phyloP scores from a whole-genome alignment of 1,139 yeast genomes.

The Chernovozyma sophiae-reginae region DNA sequence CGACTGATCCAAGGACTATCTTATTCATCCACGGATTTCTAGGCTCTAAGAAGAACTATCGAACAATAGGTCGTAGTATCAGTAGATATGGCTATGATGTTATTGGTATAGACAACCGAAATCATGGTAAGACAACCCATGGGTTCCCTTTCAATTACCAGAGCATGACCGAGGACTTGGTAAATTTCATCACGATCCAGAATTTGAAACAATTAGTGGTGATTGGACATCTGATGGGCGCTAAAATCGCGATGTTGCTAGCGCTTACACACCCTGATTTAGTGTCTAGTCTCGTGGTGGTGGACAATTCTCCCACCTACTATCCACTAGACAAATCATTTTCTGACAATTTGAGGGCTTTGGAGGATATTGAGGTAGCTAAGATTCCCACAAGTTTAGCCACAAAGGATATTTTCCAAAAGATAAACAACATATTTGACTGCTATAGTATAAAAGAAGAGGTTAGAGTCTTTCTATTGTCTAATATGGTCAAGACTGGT shows the following conservation, averaged over 20 bases:
- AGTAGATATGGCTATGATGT: slow-evolving; percentile 30
- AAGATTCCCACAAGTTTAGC: slow-evolving; percentile 1
- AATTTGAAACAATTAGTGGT: slow-evolving; percentile 25
- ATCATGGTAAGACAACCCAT: slow-evolving; percentile 48
- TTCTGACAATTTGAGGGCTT: slow-evolving; percentile 24
- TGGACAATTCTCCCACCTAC: slow-evolving; percentile 46
- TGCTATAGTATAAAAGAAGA: slow-evolving; percentile 19
- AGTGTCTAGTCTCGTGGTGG: slow-evolving; percentile 36
- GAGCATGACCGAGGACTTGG: slow-evolving; percentile 42
- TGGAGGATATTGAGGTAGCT: slow-evolving; percentile 27
- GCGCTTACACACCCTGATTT: slow-evolving; percentile 35
- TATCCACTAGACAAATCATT: slow-evolving; percentile 23
- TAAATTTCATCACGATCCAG: slow-evolving; percentile 24
- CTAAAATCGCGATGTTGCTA: slow-evolving; percentile 48
- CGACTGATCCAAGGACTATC: slow-evolving; percentile 4
- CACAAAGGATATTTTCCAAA: slow-evolving; percentile 1
- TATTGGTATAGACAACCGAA: slow-evolving; percentile 46
- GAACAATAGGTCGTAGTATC: slow-evolving; percentile 32
- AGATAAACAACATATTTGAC: slow-evolving; percentile 5
- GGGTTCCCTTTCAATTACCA: slow-evolving; percentile 41
- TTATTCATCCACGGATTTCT: slow-evolving; percentile 40
- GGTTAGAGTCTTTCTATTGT: slow-evolving; percentile 27
- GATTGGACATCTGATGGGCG: slow-evolving; percentile 55
- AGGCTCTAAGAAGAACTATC: slow-evolving; percentile 42
- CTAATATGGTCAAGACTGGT: slow-evolving; percentile 22